Evolutionary conservation across 345 rosid species (phyloP).

Genomic region (Turnera subulata): DNA sequence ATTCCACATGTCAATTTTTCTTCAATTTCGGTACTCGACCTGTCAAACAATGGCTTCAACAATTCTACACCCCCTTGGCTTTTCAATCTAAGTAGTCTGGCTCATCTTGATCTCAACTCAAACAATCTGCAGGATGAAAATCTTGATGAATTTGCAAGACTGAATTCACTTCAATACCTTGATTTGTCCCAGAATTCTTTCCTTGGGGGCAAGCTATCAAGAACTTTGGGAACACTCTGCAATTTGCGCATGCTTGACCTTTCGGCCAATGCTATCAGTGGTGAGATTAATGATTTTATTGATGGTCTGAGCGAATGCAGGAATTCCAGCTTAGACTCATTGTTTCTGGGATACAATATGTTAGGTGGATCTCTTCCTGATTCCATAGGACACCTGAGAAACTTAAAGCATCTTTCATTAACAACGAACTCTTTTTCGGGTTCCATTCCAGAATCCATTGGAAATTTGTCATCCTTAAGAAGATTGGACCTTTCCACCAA

Average conservation of each 20-base stretch:
- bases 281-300: conserved; percentile 39
- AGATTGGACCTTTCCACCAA: conserved; percentile 14
- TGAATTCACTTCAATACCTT: conserved; percentile 35
- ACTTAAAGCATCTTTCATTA: conserved; percentile 6
- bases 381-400: conserved; percentile 6
- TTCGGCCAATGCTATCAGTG: conserved; percentile 39
- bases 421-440: conserved; percentile 8
- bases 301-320: conserved; percentile 24
- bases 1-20: conserved; percentile 32
- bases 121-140: too few relatives aligned
- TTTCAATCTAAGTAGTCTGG: conserved; percentile 53
- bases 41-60: conserved; percentile 46
- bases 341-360: conserved; percentile 14
- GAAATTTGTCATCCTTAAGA: conserved; percentile 10
- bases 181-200: conserved; percentile 32
- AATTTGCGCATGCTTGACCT: conserved; percentile 39
- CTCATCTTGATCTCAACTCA: too few relatives aligned
- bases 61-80: conserved; percentile 41
- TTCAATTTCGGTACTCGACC: conserved; percentile 49
- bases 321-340: conserved; percentile 27
- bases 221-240: conserved; percentile 36
- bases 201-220: conserved; percentile 20
- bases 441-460: conserved; percentile 12
- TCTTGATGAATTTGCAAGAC: too few relatives aligned
- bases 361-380: conserved; percentile 12